Percentiles rank a stretch among this genome's conserved stretches.
Evolutionary conservation across 208 protist species (phyloP).

Genomic region (Tetramitus jugosus): DNA sequence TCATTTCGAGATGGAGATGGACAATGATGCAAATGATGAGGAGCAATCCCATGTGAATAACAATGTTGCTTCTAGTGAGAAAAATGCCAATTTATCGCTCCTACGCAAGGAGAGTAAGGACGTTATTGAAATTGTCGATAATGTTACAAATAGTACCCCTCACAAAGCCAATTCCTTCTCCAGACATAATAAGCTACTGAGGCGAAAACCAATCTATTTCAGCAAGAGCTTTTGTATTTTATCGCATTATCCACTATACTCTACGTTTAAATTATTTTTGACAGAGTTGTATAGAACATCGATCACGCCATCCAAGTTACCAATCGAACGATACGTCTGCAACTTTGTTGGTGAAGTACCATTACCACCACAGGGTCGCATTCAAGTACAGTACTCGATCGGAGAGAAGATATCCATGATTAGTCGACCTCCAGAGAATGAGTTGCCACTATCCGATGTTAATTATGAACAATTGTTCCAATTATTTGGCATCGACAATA

Average conservation of each 20-base stretch:
- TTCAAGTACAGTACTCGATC: not conserved
- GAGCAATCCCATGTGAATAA: not conserved
- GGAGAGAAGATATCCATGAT: not conserved
- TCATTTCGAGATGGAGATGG: not conserved
- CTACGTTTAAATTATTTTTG: slow-evolving; percentile 23
- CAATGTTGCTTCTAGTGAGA: not conserved
- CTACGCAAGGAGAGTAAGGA: too few species aligned
- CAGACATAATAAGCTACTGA: not conserved
- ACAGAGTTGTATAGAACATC: slow-evolving; percentile 7
- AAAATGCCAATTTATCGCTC: not conserved
- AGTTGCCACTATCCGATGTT: slow-evolving; percentile 18
- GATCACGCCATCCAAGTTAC: not conserved
- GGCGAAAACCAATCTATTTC: not conserved
- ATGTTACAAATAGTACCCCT: too few species aligned
- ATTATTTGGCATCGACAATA: not conserved
- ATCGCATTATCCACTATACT: slow-evolving; percentile 20
- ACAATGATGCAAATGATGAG: not conserved
- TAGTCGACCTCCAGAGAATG: slow-evolving; percentile 12
- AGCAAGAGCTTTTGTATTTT: slow-evolving; percentile 15
- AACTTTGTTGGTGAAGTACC: slow-evolving; percentile 19
- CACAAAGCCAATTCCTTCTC: not conserved
- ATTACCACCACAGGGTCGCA: slow-evolving; percentile 8
- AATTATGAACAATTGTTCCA: slow-evolving; percentile 11
- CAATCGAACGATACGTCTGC: slow-evolving; percentile 13
- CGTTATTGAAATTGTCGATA: too few species aligned